These are phyloP conservation scores for Arthrobotrys pseudoclavata DNA, from an alignment of 2,329 filamentous ascomycete species.

Conservation along the genomic window DNA sequence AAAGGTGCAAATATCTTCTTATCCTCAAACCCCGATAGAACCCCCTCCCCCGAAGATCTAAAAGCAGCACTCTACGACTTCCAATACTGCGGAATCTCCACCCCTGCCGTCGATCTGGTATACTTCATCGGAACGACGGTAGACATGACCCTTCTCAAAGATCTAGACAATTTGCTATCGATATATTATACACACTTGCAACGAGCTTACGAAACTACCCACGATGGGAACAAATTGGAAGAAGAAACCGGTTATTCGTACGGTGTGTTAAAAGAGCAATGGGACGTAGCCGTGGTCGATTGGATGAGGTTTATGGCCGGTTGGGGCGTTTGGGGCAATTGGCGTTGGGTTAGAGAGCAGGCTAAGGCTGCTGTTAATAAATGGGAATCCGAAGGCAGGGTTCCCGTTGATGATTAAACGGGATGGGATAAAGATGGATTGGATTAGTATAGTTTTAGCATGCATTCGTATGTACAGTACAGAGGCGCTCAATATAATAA, in stretches of 20 bases:
- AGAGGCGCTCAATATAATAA: conserved; percentile 7
- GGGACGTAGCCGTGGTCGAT: conserved; percentile 77
- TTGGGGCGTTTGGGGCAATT: conserved; percentile 63
- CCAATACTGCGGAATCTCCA: conserved; percentile 76
- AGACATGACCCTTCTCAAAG: conserved; percentile 69
- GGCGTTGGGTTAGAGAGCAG: conserved; percentile 53
- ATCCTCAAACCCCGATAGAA: neutral
- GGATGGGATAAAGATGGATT: no score
- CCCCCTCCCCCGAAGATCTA: conserved; percentile 62
- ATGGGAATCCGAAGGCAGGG: conserved; percentile 41
- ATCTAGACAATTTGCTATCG: conserved; percentile 68
- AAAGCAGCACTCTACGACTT: conserved; percentile 75
- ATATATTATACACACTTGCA: conserved; percentile 67
- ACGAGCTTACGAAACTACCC: conserved; percentile 30
- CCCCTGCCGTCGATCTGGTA: conserved; percentile 74
- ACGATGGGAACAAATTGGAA: conserved; percentile 58
- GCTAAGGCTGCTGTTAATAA: conserved; percentile 40
- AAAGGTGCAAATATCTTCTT: conserved; percentile 76
- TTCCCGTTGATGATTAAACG: neutral
- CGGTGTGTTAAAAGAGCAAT: conserved; percentile 72
- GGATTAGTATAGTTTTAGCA: no score
- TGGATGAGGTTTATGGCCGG: conserved; percentile 69
- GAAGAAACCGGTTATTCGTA: conserved; percentile 70
- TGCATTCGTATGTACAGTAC: neutral
- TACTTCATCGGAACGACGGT: conserved; percentile 69